Conservation (phyloP, 495 filamentous ascomycete species). For the Paragyromitra xinjiangensis region DNA sequence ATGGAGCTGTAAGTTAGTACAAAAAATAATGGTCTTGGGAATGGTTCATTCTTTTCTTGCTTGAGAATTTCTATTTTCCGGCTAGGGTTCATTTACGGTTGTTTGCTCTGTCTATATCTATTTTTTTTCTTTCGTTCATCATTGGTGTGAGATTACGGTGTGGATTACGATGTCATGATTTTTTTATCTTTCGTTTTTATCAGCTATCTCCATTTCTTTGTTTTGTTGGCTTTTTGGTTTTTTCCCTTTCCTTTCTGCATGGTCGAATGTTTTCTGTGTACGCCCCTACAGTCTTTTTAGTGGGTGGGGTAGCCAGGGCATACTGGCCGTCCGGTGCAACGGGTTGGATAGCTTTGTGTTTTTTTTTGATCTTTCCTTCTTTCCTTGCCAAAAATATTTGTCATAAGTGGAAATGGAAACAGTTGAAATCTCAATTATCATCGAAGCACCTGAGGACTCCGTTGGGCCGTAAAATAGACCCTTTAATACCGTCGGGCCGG, state of each 20-base stretch:
- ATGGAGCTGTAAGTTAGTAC: slow-evolving; percentile 73
- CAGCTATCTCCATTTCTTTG: slow-evolving; percentile 5
- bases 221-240: slow-evolving; percentile 8
- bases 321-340: slow-evolving; percentile 34
- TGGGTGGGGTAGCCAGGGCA: slow-evolving; percentile 14
- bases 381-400: slow-evolving; percentile 40
- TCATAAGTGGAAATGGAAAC: slow-evolving; percentile 28
- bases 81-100: slow-evolving; percentile 36
- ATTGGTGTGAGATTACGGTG: slow-evolving; percentile 23
- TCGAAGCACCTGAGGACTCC: neutral
- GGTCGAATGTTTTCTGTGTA: slow-evolving; percentile 24
- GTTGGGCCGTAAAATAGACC: neutral
- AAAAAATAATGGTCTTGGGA: slow-evolving; percentile 19
- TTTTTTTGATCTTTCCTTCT: slow-evolving; percentile 25
- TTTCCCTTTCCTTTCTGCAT: slow-evolving; percentile 40
- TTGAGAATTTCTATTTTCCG: slow-evolving; percentile 26
- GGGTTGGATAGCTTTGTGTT: slow-evolving; percentile 30
- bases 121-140: slow-evolving; percentile 18
- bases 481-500: neutral
- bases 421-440: slow-evolving; percentile 13
- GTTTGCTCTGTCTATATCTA: slow-evolving; percentile 25
- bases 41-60: slow-evolving; percentile 24
- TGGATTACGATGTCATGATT: slow-evolving; percentile 39
- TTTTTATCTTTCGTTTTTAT: slow-evolving; percentile 21
- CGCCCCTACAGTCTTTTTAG: neutral